A percentile compares a stretch with the other conserved stretches of the same genome.
Conservation (phyloP, 345 rosid species). For the Noccaea caerulescens region DNA sequence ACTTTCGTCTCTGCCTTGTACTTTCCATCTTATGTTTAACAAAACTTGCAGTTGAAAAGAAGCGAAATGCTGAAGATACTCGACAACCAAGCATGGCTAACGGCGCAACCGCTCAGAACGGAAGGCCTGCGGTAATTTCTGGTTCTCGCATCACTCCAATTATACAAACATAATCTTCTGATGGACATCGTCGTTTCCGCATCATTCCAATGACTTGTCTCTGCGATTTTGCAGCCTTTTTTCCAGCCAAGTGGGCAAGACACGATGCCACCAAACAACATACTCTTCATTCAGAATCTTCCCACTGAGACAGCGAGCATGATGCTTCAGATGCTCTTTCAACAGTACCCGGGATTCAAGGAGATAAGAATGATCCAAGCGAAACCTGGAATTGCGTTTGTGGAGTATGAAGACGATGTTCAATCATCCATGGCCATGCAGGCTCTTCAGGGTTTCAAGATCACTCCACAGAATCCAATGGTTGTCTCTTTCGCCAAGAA, state of each 20-base stretch:
- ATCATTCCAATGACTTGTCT: not conserved
- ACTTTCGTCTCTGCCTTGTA: not conserved
- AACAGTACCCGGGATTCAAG: slow-evolving; percentile 79
- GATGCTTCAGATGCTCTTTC: slow-evolving; percentile 82
- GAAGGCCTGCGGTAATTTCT: slow-evolving; percentile 54
- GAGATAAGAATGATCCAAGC: slow-evolving; percentile 91
- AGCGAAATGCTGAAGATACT: slow-evolving; percentile 62
- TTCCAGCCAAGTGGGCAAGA: slow-evolving; percentile 61
- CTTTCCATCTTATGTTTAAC: not conserved
- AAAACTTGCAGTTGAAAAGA: slow-evolving; percentile 70
- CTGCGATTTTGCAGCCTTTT: slow-evolving; percentile 41
- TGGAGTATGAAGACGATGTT: slow-evolving; percentile 80
- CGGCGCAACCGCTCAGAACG: slow-evolving; percentile 58
- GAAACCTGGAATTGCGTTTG: slow-evolving; percentile 86
- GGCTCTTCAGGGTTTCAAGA: slow-evolving; percentile 86
- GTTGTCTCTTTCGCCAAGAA: slow-evolving; percentile 37
- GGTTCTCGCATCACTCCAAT: not conserved
- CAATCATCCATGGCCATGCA: slow-evolving; percentile 83
- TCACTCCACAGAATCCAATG: slow-evolving; percentile 65
- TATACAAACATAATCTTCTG: not conserved
- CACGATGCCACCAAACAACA: slow-evolving; percentile 70
- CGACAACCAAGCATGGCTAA: slow-evolving; percentile 62
- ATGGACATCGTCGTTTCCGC: not conserved
- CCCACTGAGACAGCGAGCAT: slow-evolving; percentile 75
- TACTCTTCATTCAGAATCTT: slow-evolving; percentile 81